Evolutionary conservation across 2,329 filamentous ascomycete genomes (phyloP).

Genomic region (Scedosporium dehoogii): DNA sequence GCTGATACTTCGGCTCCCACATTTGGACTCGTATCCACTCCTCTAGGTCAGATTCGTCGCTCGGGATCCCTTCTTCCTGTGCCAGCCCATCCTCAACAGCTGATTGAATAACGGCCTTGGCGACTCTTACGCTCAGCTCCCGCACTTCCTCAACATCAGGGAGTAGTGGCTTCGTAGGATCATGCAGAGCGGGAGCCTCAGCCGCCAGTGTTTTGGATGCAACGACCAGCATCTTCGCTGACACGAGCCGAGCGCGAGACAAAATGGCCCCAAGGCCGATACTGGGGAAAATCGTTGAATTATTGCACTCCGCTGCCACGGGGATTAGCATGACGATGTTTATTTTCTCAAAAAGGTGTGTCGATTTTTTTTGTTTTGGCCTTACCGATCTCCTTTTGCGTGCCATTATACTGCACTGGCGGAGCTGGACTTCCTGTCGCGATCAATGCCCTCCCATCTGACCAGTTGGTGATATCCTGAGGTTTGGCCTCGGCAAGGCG

Average conservation of each 20-base stretch:
- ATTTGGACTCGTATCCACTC: slow-evolving; percentile 71
- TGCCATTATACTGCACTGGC: slow-evolving; percentile 55
- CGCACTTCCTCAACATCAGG: slow-evolving; percentile 68
- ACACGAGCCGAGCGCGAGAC: slow-evolving; percentile 54
- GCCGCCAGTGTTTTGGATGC: slow-evolving; percentile 65
- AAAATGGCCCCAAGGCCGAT: slow-evolving; percentile 75
- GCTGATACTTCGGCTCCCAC: slow-evolving; percentile 65
- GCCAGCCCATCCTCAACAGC: slow-evolving; percentile 62
- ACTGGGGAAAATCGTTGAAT: slow-evolving; percentile 75
- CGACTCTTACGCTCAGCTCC: slow-evolving; percentile 68
- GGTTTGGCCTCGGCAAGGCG: slow-evolving; percentile 74
- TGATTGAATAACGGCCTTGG: slow-evolving; percentile 61
- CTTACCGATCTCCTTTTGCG: slow-evolving; percentile 20
- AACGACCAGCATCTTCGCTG: slow-evolving; percentile 72
- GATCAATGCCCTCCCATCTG: slow-evolving; percentile 64
- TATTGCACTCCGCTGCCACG: slow-evolving; percentile 61
- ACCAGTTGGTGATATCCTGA: slow-evolving; percentile 68
- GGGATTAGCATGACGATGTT: slow-evolving; percentile 42
- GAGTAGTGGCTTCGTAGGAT: slow-evolving; percentile 56
- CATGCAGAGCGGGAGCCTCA: slow-evolving; percentile 57
- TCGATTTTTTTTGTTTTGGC: neutral
- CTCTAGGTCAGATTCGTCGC: slow-evolving; percentile 43
- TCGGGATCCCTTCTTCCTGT: slow-evolving; percentile 55
- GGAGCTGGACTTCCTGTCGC: slow-evolving; percentile 78
- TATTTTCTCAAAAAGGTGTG: neutral